These are phyloP conservation scores for Coemansia sp. DNA, from an alignment of 192 early-diverging fungal genomes.

Conservation along the genomic window DNA sequence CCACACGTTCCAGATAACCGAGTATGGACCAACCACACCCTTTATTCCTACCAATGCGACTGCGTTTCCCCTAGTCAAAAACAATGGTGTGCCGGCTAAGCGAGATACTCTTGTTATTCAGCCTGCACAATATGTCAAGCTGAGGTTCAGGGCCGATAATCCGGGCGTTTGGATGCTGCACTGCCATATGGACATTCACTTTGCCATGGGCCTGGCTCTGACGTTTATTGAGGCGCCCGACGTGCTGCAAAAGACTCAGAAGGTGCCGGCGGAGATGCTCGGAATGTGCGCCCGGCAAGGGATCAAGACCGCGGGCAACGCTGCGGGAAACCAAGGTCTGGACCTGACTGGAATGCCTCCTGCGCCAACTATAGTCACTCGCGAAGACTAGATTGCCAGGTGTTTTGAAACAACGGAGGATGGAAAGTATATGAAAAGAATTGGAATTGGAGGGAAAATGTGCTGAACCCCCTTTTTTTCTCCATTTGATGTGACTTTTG, in stretches of 20 bases:
- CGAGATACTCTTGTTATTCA: constrained; percentile 66
- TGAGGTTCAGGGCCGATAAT: constrained; percentile 75
- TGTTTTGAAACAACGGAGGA: neutral
- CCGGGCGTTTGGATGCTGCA: constrained; percentile 83
- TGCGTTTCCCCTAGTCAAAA: constrained; percentile 17
- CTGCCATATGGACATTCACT: constrained; percentile 62
- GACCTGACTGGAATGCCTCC: constrained; percentile 59
- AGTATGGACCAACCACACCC: constrained; percentile 51
- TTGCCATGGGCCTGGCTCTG: constrained; percentile 68
- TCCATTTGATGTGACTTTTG: neutral
- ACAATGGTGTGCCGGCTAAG: constrained; percentile 24
- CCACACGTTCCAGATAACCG: constrained; percentile 71
- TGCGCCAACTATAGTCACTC: constrained; percentile 24
- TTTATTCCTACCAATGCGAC: constrained; percentile 15
- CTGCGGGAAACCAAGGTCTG: constrained; percentile 64
- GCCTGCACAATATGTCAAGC: constrained; percentile 54
- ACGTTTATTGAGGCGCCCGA: constrained; percentile 70
- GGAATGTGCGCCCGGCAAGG: constrained; percentile 60
- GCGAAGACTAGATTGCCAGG: neutral
- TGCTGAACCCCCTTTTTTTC: neutral
- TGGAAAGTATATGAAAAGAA: neutral
- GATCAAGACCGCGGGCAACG: constrained; percentile 63
- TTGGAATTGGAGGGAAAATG: neutral
- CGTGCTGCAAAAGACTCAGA: constrained; percentile 50
- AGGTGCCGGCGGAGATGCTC: constrained; percentile 52